These are phyloP conservation scores for Venturia aucupariae DNA, from an alignment of 2,329 filamentous ascomycete species.

Conservation along the genomic window DNA sequence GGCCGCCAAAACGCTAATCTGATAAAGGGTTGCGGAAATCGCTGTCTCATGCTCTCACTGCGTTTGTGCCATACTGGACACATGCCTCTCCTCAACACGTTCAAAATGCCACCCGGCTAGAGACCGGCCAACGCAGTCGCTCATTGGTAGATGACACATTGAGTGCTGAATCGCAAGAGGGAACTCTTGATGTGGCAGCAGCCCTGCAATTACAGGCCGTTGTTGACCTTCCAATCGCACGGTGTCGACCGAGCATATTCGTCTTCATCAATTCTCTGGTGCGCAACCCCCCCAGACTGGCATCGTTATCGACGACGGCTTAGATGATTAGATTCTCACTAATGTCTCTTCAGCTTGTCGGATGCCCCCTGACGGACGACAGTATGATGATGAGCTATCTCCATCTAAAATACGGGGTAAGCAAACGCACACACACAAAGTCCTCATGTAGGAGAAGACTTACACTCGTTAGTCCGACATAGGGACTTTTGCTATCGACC, in stretches of 20 bases:
- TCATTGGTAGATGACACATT: constrained; percentile 35
- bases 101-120: constrained; percentile 32
- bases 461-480: constrained; percentile 53
- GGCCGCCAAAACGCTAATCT: background rate
- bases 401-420: constrained; percentile 75
- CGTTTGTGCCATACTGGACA: constrained; percentile 41
- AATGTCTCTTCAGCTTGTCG: constrained; percentile 53
- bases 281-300: constrained; percentile 23
- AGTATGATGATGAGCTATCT: constrained; percentile 67
- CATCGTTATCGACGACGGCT: background rate
- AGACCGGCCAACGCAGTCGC: constrained; percentile 32
- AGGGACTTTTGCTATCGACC: constrained; percentile 66
- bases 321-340: background rate
- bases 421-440: background rate
- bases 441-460: constrained; percentile 9
- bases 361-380: constrained; percentile 77
- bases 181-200: constrained; percentile 27
- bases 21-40: constrained; percentile 37
- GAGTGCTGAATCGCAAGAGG: constrained; percentile 30
- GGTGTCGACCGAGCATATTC: constrained; percentile 74
- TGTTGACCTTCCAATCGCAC: constrained; percentile 59
- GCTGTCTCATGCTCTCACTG: constrained; percentile 42
- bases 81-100: constrained; percentile 7
- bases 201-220: constrained; percentile 42
- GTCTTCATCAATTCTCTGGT: constrained; percentile 77